phyloP scores from a whole-genome alignment of 2,329 filamentous ascomycete genomes.

The Colletotrichum paranaense region DNA sequence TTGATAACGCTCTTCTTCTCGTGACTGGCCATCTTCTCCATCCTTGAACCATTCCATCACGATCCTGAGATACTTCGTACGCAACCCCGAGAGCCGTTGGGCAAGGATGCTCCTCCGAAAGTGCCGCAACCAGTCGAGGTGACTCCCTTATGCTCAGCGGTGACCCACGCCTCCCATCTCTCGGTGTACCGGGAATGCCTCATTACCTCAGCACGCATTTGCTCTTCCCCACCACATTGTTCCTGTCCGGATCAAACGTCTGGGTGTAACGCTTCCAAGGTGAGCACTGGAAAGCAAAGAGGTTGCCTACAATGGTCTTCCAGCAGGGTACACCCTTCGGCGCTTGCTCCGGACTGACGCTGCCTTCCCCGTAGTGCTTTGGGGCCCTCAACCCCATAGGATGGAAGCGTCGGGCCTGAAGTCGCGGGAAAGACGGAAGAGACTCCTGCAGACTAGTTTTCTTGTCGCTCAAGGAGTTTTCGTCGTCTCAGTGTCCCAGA shows the following conservation, averaged over 20 bases:
- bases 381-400: background rate
- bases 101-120: conserved; percentile 23
- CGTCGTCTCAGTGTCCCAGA: background rate
- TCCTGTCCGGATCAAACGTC: conserved; percentile 7
- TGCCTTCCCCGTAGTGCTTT: background rate
- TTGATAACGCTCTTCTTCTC: conserved; percentile 17
- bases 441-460: background rate
- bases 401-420: background rate
- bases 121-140: conserved; percentile 17
- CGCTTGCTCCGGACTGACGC: background rate
- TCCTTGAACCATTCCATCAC: conserved; percentile 18
- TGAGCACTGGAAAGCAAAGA: background rate
- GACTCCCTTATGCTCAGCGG: background rate
- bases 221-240: background rate
- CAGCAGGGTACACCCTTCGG: background rate
- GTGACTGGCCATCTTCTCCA: conserved; percentile 1
- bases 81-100: background rate
- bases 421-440: background rate
- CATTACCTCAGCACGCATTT: conserved; percentile 13
- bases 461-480: background rate
- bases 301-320: background rate
- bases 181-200: conserved; percentile 5
- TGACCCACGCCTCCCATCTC: background rate
- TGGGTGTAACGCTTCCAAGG: background rate
- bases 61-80: conserved; percentile 1